Conservation (phyloP, 768 basidiomycete species). For the Russula virescens region DNA sequence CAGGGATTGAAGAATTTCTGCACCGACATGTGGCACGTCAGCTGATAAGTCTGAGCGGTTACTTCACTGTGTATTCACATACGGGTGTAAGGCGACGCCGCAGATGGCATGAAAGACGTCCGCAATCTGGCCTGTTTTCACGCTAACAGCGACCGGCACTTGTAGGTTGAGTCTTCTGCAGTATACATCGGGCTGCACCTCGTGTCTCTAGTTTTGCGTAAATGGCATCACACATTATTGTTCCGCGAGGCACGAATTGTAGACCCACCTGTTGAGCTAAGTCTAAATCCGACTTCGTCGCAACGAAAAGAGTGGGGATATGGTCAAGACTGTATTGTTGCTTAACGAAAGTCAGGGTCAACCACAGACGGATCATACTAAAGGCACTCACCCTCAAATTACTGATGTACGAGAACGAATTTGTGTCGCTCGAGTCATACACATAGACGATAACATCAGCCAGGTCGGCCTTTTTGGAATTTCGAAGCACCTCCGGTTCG, state of each 20-base stretch:
- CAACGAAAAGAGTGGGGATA: constrained; percentile 93
- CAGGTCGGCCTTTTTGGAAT: constrained; percentile 83
- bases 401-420: constrained; percentile 97
- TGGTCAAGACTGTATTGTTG: constrained; percentile 97
- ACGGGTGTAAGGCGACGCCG: constrained; percentile 83
- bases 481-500: constrained; percentile 84
- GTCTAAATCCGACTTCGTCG: constrained; percentile 98
- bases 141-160: constrained; percentile 91
- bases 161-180: constrained; percentile 84
- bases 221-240: neutral
- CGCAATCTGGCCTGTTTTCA: constrained; percentile 76
- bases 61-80: constrained; percentile 32
- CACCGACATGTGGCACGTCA: constrained; percentile 16
- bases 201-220: constrained; percentile 66
- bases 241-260: constrained; percentile 4
- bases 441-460: constrained; percentile 96
- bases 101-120: constrained; percentile 87
- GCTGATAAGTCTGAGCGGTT: neutral
- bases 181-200: constrained; percentile 98
- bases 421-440: constrained; percentile 96
- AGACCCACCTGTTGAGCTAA: constrained; percentile 80
- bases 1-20: constrained; percentile 56
- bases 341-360: constrained; percentile 37
- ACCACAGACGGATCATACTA: constrained; percentile 8
- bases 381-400: constrained; percentile 73